A percentile compares a stretch with the other conserved stretches of the same genome.
Evolutionary conservation across 1,284 basidiomycete genomes (phyloP).

Genomic region (Meira nashicola): DNA sequence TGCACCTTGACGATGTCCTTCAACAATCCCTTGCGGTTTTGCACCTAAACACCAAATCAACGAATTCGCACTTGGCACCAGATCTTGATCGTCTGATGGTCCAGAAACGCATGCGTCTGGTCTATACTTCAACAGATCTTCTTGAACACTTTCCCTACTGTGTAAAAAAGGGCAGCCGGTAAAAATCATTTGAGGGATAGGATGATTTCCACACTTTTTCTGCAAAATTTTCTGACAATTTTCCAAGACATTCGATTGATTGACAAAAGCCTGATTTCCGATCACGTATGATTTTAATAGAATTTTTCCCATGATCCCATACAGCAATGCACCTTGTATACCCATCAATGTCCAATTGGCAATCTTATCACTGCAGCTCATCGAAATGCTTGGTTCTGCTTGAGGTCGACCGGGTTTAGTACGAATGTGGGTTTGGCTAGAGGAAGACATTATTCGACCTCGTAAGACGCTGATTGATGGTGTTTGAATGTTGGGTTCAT

Average conservation of each 20-base stretch:
- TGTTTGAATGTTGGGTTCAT: neutral
- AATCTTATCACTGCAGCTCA: slow-evolving; percentile 42
- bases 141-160: neutral
- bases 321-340: slow-evolving; percentile 32
- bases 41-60: slow-evolving; percentile 8
- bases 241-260: neutral
- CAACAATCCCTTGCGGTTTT: slow-evolving; percentile 10
- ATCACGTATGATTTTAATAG: slow-evolving; percentile 21
- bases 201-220: neutral
- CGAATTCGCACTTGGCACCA: neutral
- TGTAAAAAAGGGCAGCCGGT: neutral
- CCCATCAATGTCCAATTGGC: slow-evolving; percentile 30
- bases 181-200: neutral
- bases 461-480: neutral
- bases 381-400: slow-evolving; percentile 27
- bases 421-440: slow-evolving; percentile 15
- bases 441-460: neutral
- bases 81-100: neutral
- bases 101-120: slow-evolving; percentile 9
- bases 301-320: slow-evolving; percentile 22
- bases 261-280: slow-evolving; percentile 12
- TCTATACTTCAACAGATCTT: slow-evolving; percentile 1
- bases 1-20: slow-evolving; percentile 14
- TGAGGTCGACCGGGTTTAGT: slow-evolving; percentile 39
- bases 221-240: neutral